Percentiles rank a stretch among this genome's conserved stretches.
These are phyloP conservation scores for Pichia sp. DNA, from an alignment of 1,139 yeast species.

Conservation along the genomic window DNA sequence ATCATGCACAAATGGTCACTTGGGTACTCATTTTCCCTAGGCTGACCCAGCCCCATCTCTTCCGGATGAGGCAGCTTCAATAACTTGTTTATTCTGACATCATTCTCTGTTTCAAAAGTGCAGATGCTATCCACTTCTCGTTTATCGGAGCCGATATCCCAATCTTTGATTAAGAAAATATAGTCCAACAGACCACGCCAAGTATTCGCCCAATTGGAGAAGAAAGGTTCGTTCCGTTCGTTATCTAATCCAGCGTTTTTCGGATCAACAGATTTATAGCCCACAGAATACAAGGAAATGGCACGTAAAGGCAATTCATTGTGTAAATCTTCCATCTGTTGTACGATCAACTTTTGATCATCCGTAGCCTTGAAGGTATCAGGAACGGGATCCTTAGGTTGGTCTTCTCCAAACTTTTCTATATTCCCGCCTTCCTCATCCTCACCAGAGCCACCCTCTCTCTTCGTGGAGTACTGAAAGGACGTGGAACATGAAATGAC, in stretches of 20 bases:
- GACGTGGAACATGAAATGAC: constrained; percentile 60
- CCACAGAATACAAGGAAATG: constrained; percentile 64
- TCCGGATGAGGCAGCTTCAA: constrained; percentile 61
- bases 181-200: constrained; percentile 88
- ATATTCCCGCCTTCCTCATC: constrained; percentile 30
- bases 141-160: constrained; percentile 34
- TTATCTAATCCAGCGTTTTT: constrained; percentile 63
- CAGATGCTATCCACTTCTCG: constrained; percentile 32
- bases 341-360: constrained; percentile 40
- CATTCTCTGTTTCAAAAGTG: constrained; percentile 35
- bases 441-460: constrained; percentile 35
- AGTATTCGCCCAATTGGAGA: constrained; percentile 87
- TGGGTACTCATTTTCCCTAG: constrained; percentile 75
- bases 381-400: constrained; percentile 58
- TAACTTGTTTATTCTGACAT: constrained; percentile 42
- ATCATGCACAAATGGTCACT: constrained; percentile 82
- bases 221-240: constrained; percentile 65
- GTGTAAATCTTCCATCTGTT: constrained; percentile 46
- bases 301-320: constrained; percentile 54
- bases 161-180: constrained; percentile 53
- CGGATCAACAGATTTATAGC: constrained; percentile 60
- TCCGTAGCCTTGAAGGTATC: constrained; percentile 38
- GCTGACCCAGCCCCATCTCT: constrained; percentile 84
- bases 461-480: constrained; percentile 40
- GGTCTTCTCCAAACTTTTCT: constrained; percentile 29